Base-by-base conservation (phyloP, 2,329 filamentous ascomycete genomes). In the Pseudocercospora crystallina region DNA sequence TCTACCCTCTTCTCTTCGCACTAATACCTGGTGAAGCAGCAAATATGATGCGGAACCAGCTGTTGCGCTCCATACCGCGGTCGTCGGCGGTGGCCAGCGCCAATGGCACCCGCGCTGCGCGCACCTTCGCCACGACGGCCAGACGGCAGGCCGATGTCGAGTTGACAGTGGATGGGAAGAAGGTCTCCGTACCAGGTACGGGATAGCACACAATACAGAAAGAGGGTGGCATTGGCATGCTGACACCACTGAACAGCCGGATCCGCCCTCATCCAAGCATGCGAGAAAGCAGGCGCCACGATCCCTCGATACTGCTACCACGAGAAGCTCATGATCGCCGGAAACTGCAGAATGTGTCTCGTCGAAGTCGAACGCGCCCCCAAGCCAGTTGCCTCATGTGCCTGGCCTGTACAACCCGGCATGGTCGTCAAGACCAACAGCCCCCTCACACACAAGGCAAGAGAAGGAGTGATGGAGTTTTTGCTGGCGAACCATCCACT, bases 381-480 rank as follows among this genome's bases (percentile, higher is more conserved):
- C 53, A 99, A 99, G 77, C 94, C 94, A 54, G 91, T 97, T 50
- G 94, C 94, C 65, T 99, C 94, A 57, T 99, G 94, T 75, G 94
- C 94, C 64, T 99, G 94, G 94, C 94, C 94, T 45, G 94, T 97
- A 62, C 91, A 96, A 73, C 89, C 94, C 49, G 94, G 94, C 56
- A 99, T 99, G 94, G 90, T 96, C 45, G 94, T 99, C 66, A 96
- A 97, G 83, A 99, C 94, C 58, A 90, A 96, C 75, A 96, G 94
- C 50, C 89, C 92, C 37, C 82, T 97, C 59, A 87, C 90, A 65
- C 94, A 99, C 80, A 99, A 99, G 78, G 94, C 94, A 64, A 85
- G 94, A 69, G 94, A 99, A 79, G 94, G 94, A 70, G 90, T 99
- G 44, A 99, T 97, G 94, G 94, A 99, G 71, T 99, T 99, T 67